Evolutionary conservation across 2,329 filamentous ascomycete genomes (phyloP).

Genomic region (Gaeumannomyces sp.): DNA sequence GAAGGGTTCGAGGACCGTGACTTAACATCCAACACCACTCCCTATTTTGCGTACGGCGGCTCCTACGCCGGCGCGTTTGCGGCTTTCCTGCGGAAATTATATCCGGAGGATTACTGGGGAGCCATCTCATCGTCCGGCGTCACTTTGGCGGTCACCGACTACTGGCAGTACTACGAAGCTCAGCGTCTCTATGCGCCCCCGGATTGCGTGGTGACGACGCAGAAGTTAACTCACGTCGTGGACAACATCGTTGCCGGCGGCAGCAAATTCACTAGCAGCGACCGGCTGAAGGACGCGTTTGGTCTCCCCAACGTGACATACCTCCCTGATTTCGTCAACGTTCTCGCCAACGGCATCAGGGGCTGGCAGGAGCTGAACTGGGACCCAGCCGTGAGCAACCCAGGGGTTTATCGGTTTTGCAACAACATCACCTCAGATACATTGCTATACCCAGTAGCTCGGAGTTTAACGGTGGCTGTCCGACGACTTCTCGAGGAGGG

Average conservation of each 20-base stretch:
- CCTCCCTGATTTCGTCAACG: slow-evolving; percentile 25
- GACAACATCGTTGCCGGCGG: slow-evolving; percentile 26
- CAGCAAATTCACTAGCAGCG: slow-evolving; percentile 19
- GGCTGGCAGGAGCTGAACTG: slow-evolving; percentile 28
- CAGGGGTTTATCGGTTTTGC: slow-evolving; percentile 25
- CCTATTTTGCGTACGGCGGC: slow-evolving; percentile 74
- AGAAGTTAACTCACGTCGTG: slow-evolving; percentile 36
- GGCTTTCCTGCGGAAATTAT: slow-evolving; percentile 66
- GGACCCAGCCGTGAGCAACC: slow-evolving; percentile 24
- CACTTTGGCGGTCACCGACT: slow-evolving; percentile 34
- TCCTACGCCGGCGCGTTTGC: slow-evolving; percentile 76
- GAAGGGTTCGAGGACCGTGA: slow-evolving; percentile 61
- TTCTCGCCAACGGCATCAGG: slow-evolving; percentile 23
- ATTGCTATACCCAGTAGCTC: slow-evolving; percentile 21
- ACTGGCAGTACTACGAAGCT: slow-evolving; percentile 27
- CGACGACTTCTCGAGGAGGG: slow-evolving; percentile 24
- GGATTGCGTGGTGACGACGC: slow-evolving; percentile 58
- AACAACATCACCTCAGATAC: slow-evolving; percentile 21
- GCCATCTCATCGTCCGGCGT: slow-evolving; percentile 76
- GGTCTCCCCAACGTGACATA: slow-evolving; percentile 24
- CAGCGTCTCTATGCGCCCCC: slow-evolving; percentile 28
- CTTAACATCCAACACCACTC: slow-evolving; percentile 52
- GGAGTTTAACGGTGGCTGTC: slow-evolving; percentile 18
- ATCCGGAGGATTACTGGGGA: slow-evolving; percentile 72
- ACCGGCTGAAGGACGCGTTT: slow-evolving; percentile 24